Evolutionary conservation across 2,329 filamentous ascomycete genomes (phyloP), one percentile per base, ranked within the genome.

Genomic region (Eurotiales sp.): DNA sequence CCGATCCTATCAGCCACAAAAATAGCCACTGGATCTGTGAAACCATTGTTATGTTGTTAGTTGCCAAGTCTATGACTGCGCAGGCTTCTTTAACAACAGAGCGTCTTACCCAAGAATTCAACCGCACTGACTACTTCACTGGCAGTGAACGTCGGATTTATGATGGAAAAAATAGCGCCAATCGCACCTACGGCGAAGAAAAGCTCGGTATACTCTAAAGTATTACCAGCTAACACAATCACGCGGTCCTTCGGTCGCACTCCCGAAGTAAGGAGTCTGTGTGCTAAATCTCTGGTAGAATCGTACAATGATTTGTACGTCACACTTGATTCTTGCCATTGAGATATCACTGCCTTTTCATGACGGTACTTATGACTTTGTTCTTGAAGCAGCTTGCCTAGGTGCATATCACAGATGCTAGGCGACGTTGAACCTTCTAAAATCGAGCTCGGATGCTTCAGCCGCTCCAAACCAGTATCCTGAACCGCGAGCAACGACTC

Each of bases 71-170:
- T 7, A 15, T 21, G 21, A 21, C 25, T n/a, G n/a, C n/a, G n/a
- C 25, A 11, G 12, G 3, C n/a, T 37, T 17, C 15, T 21, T 37
- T 19, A 36, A 17, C 4, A 17, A 17, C 15, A 36, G 10, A 3
- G 10, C 14, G 39, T 27, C 27, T 29, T 43, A 43, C 41, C 41
- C 17, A 30, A 8, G 12, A 43, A 29, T 29, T 30, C 12, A 41
- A 77, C 68, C 4, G 70, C 66, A n/a, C 69, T 65, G 11, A 79
- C 77, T 12, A 72, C 67, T 37, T 73, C 68, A 45, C 83, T 71
- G 3, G 82, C 75, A 3, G 85, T 88, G 64, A 88, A 88, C 0
- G 85, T 88, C 68, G 87, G 88, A 70, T 89, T 43, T n/a, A 43
- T 88, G 43, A 88, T 86, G 43, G 88, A 84, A 46, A 88, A 74